Evolutionary conservation across 2,329 filamentous ascomycete genomes (phyloP).

Genomic region (Colletotrichum lupini): DNA sequence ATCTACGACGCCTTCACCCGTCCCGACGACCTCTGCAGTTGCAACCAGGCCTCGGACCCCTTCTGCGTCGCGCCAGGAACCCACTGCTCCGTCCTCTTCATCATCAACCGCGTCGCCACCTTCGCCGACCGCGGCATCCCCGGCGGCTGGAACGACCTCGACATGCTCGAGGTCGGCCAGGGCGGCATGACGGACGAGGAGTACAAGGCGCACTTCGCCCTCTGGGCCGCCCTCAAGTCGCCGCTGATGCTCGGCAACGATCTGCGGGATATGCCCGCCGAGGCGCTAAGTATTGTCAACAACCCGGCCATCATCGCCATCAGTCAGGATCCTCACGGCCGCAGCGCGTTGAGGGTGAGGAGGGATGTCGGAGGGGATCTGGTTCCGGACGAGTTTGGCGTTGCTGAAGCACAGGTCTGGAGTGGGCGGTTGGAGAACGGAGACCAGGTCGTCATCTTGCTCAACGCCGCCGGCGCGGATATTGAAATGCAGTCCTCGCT

Average conservation of each 20-base stretch:
- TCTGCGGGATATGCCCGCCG: constrained; percentile 41
- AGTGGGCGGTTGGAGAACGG: constrained; percentile 40
- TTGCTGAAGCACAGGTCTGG: constrained; percentile 45
- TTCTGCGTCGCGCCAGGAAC: constrained; percentile 39
- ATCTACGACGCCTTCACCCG: constrained; percentile 48
- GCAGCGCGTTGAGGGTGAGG: constrained; percentile 40
- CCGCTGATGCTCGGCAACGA: constrained; percentile 56
- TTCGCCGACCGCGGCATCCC: constrained; percentile 35
- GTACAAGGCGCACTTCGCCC: constrained; percentile 56
- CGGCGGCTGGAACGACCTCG: constrained; percentile 47
- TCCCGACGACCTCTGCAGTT: constrained; percentile 45
- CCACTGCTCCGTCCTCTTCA: constrained; percentile 43
- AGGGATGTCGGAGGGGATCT: constrained; percentile 50
- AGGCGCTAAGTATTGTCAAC: constrained; percentile 38
- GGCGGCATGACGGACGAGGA: constrained; percentile 49
- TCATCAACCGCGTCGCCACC: constrained; percentile 41
- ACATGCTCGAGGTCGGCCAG: constrained; percentile 55
- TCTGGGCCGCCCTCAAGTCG: constrained; percentile 59
- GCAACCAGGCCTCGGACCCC: constrained; percentile 41
- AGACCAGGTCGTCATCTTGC: constrained; percentile 34
- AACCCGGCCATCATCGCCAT: constrained; percentile 42
- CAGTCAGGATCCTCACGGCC: constrained; percentile 48
- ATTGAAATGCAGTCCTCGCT: constrained; percentile 33
- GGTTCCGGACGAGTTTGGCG: constrained; percentile 37
- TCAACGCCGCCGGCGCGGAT: constrained; percentile 35